Conservation (phyloP, 2,329 filamentous ascomycete species). For the Cadophora sp. region DNA sequence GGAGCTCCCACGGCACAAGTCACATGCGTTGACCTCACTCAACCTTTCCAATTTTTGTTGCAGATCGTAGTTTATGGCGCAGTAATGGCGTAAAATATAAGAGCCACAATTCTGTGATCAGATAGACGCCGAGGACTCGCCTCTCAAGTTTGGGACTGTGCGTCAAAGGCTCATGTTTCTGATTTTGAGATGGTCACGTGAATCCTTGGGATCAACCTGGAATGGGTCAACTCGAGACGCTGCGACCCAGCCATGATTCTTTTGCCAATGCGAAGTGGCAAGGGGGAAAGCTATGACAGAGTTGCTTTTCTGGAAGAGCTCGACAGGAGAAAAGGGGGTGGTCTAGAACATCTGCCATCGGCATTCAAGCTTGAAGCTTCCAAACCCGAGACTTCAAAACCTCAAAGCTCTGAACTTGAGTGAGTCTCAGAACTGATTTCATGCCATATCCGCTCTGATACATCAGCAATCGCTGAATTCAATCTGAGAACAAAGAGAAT, state of each 20-base stretch:
- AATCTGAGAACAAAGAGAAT: not conserved
- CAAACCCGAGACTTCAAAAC: not conserved
- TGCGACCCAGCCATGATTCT: not conserved
- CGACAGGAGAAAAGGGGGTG: not conserved
- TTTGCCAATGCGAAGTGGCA: not conserved
- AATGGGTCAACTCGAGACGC: not conserved
- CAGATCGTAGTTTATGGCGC: not conserved
- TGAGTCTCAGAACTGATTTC: not conserved
- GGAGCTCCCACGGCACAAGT: not conserved
- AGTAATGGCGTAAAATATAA: not conserved
- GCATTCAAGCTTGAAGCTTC: not conserved
- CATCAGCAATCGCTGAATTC: not conserved
- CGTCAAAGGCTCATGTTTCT: not conserved
- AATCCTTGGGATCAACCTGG: not conserved
- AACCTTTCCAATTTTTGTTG: not conserved
- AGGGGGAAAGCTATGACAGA: not conserved
- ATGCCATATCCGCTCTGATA: conserved; percentile 8
- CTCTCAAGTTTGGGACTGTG: not conserved
- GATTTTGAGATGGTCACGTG: not conserved
- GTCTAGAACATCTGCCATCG: not conserved
- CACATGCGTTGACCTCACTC: not conserved
- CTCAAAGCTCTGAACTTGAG: not conserved
- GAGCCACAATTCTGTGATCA: not conserved
- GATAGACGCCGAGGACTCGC: not conserved
- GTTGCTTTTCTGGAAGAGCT: not conserved